These are phyloP conservation scores for Daedaleopsis sinensis DNA, from an alignment of 768 basidiomycete species.

Conservation along the genomic window DNA sequence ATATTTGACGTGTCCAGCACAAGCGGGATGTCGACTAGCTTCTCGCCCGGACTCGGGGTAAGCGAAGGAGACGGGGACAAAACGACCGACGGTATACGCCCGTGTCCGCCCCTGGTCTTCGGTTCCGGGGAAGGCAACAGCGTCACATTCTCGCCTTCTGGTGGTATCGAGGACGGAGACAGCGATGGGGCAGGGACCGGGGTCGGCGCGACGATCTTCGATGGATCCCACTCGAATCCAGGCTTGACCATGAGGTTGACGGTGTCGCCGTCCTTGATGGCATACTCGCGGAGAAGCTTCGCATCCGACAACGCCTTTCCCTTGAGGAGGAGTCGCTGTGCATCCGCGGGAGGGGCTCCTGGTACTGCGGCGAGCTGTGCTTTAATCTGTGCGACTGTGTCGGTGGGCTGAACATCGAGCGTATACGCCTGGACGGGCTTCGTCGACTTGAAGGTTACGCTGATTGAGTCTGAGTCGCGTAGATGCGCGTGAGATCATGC, in stretches of 20 bases:
- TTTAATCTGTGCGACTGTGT: constrained; percentile 84
- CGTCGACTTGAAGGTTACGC: constrained; percentile 85
- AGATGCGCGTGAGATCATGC: background rate
- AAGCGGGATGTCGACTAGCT: constrained; percentile 64
- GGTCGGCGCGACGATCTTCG: constrained; percentile 32
- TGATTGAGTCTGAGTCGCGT: constrained; percentile 45
- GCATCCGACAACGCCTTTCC: constrained; percentile 91
- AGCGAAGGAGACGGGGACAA: constrained; percentile 75
- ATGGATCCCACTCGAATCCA: constrained; percentile 65
- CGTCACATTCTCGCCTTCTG: constrained; percentile 15
- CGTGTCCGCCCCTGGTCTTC: constrained; percentile 48
- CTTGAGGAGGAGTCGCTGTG: constrained; percentile 87
- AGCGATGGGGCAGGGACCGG: background rate
- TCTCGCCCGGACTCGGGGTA: constrained; percentile 44
- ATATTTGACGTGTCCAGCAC: constrained; percentile 62
- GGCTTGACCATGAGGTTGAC: constrained; percentile 89
- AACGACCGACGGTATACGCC: constrained; percentile 76
- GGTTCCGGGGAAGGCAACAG: constrained; percentile 24
- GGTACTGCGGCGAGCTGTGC: constrained; percentile 65
- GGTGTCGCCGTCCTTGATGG: constrained; percentile 75
- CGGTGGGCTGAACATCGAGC: constrained; percentile 75
- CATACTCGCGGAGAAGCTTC: constrained; percentile 92
- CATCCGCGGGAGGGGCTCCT: constrained; percentile 74
- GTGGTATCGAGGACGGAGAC: constrained; percentile 25
- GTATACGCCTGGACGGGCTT: constrained; percentile 83